These are phyloP conservation scores for Wallacemonas sp. DNA, from an alignment of 208 protist species.

Conservation along the genomic window DNA sequence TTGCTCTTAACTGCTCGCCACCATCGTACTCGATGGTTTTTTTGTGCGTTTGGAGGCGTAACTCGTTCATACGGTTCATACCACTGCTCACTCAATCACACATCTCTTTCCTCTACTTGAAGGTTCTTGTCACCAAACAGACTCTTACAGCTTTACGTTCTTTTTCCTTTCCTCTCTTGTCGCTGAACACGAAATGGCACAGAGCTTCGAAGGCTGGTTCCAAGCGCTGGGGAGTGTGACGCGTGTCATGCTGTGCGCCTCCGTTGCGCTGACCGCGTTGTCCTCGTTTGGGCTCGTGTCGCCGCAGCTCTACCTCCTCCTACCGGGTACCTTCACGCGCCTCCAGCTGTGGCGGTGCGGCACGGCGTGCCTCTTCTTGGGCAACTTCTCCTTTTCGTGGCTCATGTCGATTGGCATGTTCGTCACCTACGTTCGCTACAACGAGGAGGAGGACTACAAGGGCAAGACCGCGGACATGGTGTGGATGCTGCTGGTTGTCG, in stretches of 20 bases:
- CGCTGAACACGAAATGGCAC: constrained; percentile 24
- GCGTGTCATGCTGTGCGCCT: constrained; percentile 30
- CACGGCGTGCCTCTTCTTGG: constrained; percentile 79
- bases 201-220: constrained; percentile 81
- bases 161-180: not conserved
- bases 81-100: not conserved
- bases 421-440: constrained; percentile 75
- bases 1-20: not conserved
- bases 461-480: constrained; percentile 72
- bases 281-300: constrained; percentile 44
- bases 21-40: not conserved
- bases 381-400: constrained; percentile 79
- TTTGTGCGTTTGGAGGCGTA: not conserved
- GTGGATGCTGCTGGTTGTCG: constrained; percentile 76
- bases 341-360: constrained; percentile 70
- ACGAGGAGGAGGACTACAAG: constrained; percentile 78
- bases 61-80: too few relatives aligned
- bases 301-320: constrained; percentile 37
- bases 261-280: constrained; percentile 47
- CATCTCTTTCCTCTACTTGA: too few relatives aligned
- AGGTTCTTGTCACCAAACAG: too few relatives aligned
- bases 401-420: constrained; percentile 79
- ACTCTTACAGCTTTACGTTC: too few relatives aligned
- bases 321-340: constrained; percentile 27
- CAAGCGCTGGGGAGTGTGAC: constrained; percentile 64